phyloP scores from a whole-genome alignment of 352 stramenopile genomes.

The Pythium pyrilobum region DNA sequence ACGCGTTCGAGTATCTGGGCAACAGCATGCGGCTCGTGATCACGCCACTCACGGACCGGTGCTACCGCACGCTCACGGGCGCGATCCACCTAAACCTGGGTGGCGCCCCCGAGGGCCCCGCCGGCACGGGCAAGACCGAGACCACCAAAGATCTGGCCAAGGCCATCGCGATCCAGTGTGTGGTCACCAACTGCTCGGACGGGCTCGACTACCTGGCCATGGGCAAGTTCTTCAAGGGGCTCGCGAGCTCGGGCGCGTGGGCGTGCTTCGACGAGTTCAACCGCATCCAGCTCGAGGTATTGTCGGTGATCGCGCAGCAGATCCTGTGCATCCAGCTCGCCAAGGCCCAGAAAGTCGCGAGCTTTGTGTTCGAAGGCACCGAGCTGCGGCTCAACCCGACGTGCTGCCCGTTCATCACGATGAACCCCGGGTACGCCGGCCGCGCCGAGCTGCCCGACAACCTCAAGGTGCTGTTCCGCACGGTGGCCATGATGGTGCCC shows the following conservation, averaged over 20 bases:
- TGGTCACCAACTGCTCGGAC: constrained; percentile 94
- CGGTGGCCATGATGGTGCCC: constrained; percentile 95
- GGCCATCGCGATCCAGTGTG: constrained; percentile 93
- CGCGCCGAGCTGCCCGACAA: constrained; percentile 93
- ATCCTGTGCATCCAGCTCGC: constrained; percentile 92
- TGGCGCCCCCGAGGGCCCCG: constrained; percentile 89
- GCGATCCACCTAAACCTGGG: constrained; percentile 92
- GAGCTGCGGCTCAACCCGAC: constrained; percentile 90
- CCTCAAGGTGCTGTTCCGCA: constrained; percentile 92
- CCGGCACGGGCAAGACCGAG: constrained; percentile 94
- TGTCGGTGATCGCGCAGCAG: constrained; percentile 94
- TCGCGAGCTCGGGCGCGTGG: constrained; percentile 90
- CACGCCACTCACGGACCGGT: constrained; percentile 92
- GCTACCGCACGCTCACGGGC: constrained; percentile 93
- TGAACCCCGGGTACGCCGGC: constrained; percentile 95
- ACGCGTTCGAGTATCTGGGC: constrained; percentile 92
- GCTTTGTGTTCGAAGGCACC: constrained; percentile 93
- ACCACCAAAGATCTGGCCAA: constrained; percentile 95
- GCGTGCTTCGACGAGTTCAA: constrained; percentile 96
- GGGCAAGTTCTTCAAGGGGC: constrained; percentile 95
- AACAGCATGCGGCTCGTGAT: constrained; percentile 94
- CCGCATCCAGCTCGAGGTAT: constrained; percentile 93
- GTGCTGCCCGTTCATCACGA: constrained; percentile 93
- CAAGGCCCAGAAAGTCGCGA: constrained; percentile 86
- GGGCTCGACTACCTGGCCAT: constrained; percentile 92